Percentiles rank a stretch among this genome's conserved stretches.
phyloP scores from a whole-genome alignment of 441 rosid species.

The Populus trichocarpa region DNA sequence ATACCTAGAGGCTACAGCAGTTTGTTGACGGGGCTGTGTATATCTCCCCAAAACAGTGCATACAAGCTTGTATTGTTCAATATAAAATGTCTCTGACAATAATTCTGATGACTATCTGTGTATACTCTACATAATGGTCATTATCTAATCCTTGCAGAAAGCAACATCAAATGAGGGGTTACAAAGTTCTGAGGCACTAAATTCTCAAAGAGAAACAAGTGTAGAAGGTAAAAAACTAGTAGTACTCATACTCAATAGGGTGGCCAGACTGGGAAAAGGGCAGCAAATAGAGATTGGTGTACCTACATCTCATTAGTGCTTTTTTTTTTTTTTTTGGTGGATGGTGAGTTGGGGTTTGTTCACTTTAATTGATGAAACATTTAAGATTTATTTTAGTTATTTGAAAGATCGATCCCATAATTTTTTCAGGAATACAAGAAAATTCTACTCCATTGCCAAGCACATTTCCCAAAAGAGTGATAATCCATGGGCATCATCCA shows the following conservation, averaged over 20 bases:
- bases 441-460: slow-evolving; percentile 24
- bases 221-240: slow-evolving; percentile 33
- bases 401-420: neutral
- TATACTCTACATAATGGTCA: neutral
- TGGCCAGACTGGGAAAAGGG: neutral
- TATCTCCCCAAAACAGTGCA: neutral
- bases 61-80: neutral
- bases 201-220: slow-evolving; percentile 22
- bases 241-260: neutral
- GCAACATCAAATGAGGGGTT: slow-evolving; percentile 28
- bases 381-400: neutral
- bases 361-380: neutral
- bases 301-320: neutral
- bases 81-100: neutral
- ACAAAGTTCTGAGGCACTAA: slow-evolving; percentile 24
- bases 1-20: neutral
- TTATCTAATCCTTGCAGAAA: slow-evolving; percentile 31
- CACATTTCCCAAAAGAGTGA: slow-evolving; percentile 48
- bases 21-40: neutral
- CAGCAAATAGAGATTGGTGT: neutral
- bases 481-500: slow-evolving; percentile 69
- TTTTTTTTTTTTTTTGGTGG: neutral
- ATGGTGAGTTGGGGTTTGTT: neutral
- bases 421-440: slow-evolving; percentile 40
- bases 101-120: neutral